These are phyloP conservation scores for Aspergillaceae sp. DNA, from an alignment of 2,329 filamentous ascomycete genomes.

Conservation along the genomic window DNA sequence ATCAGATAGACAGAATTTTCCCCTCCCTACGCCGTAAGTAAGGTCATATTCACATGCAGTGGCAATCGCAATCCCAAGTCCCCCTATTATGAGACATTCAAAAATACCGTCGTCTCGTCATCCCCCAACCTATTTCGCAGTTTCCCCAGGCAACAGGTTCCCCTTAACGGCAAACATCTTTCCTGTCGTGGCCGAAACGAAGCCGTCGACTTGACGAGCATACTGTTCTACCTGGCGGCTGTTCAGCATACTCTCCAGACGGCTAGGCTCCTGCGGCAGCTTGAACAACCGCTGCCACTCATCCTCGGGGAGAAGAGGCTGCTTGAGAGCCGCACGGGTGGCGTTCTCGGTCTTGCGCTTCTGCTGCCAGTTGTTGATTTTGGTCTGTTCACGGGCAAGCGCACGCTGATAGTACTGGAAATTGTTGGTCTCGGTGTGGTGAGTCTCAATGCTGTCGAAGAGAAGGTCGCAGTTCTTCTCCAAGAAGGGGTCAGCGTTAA, in stretches of 20 bases:
- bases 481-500: conserved; percentile 93
- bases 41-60: conserved; percentile 20
- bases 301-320: conserved; percentile 81
- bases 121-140: conserved; percentile 21
- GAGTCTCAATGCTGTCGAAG: conserved; percentile 91
- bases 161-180: conserved; percentile 97
- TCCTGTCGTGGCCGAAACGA: conserved; percentile 79
- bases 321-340: conserved; percentile 74
- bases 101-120: not conserved
- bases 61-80: conserved; percentile 26
- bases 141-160: conserved; percentile 53
- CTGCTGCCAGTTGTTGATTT: conserved; percentile 91
- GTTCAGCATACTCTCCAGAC: conserved; percentile 89
- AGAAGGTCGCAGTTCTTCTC: conserved; percentile 97
- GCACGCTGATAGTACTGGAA: conserved; percentile 96
- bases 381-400: conserved; percentile 84
- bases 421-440: conserved; percentile 99
- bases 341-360: conserved; percentile 97
- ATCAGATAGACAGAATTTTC: conserved; percentile 29
- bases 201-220: conserved; percentile 91
- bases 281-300: conserved; percentile 99
- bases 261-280: conserved; percentile 86
- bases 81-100: conserved; percentile 14
- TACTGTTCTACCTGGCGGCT: conserved; percentile 97
- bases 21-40: conserved; percentile 35